Evolutionary conservation across 2,329 filamentous ascomycete genomes (phyloP).

Genomic region (Talaromyces sp.): DNA sequence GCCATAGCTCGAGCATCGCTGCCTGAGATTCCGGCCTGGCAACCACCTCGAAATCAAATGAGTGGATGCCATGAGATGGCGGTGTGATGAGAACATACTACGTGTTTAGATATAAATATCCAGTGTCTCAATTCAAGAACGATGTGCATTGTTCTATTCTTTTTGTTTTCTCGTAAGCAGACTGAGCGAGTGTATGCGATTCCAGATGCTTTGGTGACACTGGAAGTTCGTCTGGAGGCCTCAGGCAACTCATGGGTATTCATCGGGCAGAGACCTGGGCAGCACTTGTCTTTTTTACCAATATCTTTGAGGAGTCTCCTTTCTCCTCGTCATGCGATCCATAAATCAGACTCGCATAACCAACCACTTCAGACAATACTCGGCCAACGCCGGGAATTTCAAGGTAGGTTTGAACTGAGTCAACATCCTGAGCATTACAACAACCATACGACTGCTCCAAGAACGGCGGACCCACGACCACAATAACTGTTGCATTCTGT

Average conservation of each 20-base stretch:
- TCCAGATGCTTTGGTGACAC: background rate
- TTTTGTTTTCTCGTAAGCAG: background rate
- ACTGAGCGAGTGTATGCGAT: background rate
- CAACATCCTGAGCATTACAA: background rate
- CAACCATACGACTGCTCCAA: background rate
- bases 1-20: background rate
- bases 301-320: background rate
- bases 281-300: background rate
- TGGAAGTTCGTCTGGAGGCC: background rate
- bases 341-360: background rate
- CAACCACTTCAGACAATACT: background rate
- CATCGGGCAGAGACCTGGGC: slow-evolving; percentile 5
- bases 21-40: background rate
- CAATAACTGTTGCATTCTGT: background rate
- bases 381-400: background rate
- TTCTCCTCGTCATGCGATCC: background rate
- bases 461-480: background rate
- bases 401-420: background rate
- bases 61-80: background rate
- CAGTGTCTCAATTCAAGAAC: background rate
- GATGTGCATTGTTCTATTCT: background rate
- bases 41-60: background rate
- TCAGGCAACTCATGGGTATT: background rate
- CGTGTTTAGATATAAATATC: background rate
- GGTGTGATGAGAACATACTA: background rate